phyloP scores from a whole-genome alignment of 257 asterid genomes.

The Solanum neorickii region DNA sequence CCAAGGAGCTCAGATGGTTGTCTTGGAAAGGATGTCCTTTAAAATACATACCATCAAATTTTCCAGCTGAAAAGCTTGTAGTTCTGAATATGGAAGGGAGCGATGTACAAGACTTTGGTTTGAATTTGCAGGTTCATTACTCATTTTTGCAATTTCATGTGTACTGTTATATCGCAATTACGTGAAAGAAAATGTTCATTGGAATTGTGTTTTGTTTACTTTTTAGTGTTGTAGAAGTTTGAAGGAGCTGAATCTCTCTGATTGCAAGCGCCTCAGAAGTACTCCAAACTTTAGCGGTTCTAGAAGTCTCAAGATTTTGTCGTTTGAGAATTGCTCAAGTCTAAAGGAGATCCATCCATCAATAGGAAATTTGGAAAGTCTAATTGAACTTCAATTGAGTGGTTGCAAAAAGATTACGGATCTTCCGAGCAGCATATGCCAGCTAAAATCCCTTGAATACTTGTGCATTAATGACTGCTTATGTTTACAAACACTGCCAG shows the following conservation, averaged over 20 bases:
- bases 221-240: not conserved
- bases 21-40: not conserved
- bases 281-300: not conserved
- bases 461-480: not conserved
- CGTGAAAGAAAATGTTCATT: fast-evolving
- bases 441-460: not conserved
- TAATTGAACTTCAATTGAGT: not conserved
- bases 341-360: not conserved
- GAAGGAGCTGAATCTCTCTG: not conserved
- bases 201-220: not conserved
- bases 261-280: not conserved
- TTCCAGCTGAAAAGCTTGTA: not conserved
- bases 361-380: not conserved
- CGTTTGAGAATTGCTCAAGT: not conserved
- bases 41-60: not conserved
- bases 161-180: not conserved
- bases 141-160: not conserved
- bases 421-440: not conserved
- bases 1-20: not conserved
- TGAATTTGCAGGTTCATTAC: not conserved
- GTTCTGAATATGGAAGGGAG: not conserved
- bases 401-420: not conserved
- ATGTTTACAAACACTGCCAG: not conserved
- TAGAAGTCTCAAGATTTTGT: not conserved
- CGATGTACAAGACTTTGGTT: not conserved